Conservation (phyloP, 177 flowering plant species). For the Tripterygium wilfordii region DNA sequence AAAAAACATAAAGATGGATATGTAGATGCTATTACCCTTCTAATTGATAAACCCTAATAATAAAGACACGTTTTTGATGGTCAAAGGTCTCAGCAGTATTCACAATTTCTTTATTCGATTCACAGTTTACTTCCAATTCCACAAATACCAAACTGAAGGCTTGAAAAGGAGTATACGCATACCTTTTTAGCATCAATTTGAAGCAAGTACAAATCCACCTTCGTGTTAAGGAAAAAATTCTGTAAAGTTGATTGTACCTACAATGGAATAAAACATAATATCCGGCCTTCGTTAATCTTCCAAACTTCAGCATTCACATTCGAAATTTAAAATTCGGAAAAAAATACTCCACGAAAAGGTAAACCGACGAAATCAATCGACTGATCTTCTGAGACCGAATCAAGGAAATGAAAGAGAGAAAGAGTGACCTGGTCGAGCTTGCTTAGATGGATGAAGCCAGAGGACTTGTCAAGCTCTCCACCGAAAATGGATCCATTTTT, state of each 20-base stretch:
- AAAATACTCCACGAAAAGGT: too few species aligned
- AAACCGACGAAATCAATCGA: too few species aligned
- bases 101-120: not conserved
- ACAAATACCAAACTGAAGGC: not conserved
- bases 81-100: too few species aligned
- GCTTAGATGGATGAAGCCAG: conserved; percentile 79
- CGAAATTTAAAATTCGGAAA: too few species aligned
- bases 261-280: too few species aligned
- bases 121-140: not conserved
- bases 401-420: not conserved
- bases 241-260: conserved; percentile 63
- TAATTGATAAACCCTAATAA: too few species aligned
- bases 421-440: conserved; percentile 64
- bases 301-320: too few species aligned
- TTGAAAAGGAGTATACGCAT: not conserved
- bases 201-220: conserved; percentile 64
- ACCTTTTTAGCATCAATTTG: conserved; percentile 72
- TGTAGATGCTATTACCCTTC: too few species aligned
- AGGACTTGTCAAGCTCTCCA: conserved; percentile 58
- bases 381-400: not conserved
- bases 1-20: too few species aligned
- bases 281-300: too few species aligned
- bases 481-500: conserved; percentile 45
- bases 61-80: too few species aligned
- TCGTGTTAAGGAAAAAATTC: conserved; percentile 48